Percentiles rank a stretch among this genome's conserved stretches.
Conservation (phyloP, 805 yeast genomes). For the Metschnikowia aberdeeniae region DNA sequence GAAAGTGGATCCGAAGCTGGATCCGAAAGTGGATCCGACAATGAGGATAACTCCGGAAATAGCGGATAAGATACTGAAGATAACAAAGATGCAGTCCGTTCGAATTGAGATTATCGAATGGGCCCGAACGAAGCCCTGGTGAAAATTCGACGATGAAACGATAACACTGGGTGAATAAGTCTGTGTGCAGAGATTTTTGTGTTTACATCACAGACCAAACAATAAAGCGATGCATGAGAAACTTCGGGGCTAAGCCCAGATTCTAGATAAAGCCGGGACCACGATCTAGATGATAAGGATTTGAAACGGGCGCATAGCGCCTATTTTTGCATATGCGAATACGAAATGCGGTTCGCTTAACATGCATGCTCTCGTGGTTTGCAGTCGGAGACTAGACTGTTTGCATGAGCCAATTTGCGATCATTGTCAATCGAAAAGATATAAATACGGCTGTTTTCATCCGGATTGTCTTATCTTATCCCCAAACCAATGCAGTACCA, state of each 20-base stretch:
- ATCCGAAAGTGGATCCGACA: neutral
- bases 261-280: neutral
- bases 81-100: neutral
- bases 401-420: too few relatives aligned
- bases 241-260: neutral
- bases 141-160: too few relatives aligned
- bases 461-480: neutral
- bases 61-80: constrained; percentile 23
- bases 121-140: too few relatives aligned
- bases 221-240: neutral
- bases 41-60: constrained; percentile 26
- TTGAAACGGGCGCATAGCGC: constrained; percentile 1
- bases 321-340: neutral
- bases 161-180: neutral
- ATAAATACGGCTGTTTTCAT: neutral
- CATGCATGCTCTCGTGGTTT: neutral
- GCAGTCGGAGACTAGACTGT: neutral
- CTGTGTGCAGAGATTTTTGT: neutral
- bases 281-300: neutral
- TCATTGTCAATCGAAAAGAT: neutral
- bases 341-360: neutral
- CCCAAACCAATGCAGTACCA: neutral
- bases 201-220: neutral
- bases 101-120: too few relatives aligned
- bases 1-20: neutral